Evolutionary conservation across 306 rosid species (phyloP).

Genomic region (Castanea crenata): DNA sequence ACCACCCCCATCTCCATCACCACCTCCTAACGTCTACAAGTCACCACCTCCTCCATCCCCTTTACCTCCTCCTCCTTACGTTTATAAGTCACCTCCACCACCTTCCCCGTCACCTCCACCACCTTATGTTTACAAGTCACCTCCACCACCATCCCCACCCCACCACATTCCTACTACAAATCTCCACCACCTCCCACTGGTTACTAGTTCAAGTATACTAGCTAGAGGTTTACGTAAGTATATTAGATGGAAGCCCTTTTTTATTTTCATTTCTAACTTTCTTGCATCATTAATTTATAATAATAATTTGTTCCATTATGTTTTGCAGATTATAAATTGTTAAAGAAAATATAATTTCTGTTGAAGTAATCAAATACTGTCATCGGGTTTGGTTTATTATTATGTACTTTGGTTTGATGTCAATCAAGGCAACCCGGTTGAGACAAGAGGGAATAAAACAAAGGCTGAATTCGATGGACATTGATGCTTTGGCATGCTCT

Average conservation of each 20-base stretch:
- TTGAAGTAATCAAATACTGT: not conserved
- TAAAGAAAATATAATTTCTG: conserved; percentile 3
- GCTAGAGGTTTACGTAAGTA: conserved; percentile 7
- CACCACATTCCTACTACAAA: not conserved
- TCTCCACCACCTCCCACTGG: conserved; percentile 17
- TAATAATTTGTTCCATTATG: not conserved
- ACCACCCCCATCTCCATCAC: not conserved
- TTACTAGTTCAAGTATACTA: not conserved
- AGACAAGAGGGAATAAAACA: not conserved
- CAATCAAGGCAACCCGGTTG: not conserved
- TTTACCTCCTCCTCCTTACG: no score
- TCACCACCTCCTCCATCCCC: no score
- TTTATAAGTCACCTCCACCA: no score
- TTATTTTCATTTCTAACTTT: not conserved
- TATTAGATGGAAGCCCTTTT: not conserved
- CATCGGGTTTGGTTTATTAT: not conserved
- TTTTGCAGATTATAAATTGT: conserved; percentile 10
- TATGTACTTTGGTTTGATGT: not conserved
- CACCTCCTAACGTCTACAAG: not conserved
- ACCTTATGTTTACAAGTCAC: not conserved
- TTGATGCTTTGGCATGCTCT: not conserved
- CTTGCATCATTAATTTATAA: not conserved
- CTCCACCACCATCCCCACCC: not conserved
- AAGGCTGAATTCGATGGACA: not conserved
- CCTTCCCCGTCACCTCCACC: no score